These are phyloP conservation scores for Anisodus tanguticus DNA, from an alignment of 257 asterid genomes.

Conservation along the genomic window DNA sequence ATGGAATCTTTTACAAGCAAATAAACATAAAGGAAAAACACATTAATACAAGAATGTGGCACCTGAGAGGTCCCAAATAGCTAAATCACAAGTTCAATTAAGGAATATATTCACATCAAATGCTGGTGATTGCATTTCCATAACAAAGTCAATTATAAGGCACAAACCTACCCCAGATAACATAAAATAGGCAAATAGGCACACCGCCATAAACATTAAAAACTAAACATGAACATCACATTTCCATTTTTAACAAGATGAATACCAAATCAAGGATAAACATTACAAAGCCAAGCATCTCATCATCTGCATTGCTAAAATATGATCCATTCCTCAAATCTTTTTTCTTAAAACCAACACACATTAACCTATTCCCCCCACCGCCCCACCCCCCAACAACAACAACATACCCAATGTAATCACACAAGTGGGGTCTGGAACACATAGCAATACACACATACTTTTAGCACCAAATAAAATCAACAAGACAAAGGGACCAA, in stretches of 20 bases:
- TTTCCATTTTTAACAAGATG: constrained; percentile 42
- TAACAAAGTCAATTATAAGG: constrained; percentile 35
- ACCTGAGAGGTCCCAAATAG: constrained; percentile 30
- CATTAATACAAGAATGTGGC: constrained; percentile 13
- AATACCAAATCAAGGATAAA: constrained; percentile 2
- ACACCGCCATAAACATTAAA: constrained; percentile 53
- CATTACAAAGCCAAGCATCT: neutral
- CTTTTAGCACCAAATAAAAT: neutral
- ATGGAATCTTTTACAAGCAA: neutral
- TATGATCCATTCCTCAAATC: neutral
- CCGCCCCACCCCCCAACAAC: neutral
- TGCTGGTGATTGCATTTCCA: constrained; percentile 38
- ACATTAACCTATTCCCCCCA: neutral
- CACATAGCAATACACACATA: too few relatives aligned
- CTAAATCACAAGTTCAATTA: constrained; percentile 33
- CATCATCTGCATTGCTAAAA: constrained; percentile 5
- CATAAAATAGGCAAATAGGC: constrained; percentile 38
- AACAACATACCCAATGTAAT: too few relatives aligned
- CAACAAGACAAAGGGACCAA: neutral
- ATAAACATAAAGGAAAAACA: neutral
- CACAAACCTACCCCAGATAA: constrained; percentile 39
- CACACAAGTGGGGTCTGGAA: too few relatives aligned
- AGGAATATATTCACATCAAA: constrained; percentile 28
- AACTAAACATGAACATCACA: constrained; percentile 51
- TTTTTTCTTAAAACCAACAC: neutral